Base-by-base conservation (phyloP, 108 stramenopile species). In the Nannochloropsis granulata region DNA sequence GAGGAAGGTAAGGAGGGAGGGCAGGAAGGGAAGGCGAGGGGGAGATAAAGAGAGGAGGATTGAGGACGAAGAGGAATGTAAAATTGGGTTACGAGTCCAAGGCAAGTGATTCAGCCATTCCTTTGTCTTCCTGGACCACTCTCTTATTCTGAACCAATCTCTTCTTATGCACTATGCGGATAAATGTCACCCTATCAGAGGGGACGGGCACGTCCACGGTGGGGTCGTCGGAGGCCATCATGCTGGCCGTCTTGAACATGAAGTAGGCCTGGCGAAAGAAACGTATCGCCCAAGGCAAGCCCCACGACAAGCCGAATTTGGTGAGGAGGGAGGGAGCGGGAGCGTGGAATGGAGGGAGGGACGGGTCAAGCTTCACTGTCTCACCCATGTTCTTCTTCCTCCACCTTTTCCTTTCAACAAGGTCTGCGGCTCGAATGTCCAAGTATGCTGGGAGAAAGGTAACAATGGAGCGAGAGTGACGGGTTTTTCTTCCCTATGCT, bases 241-340 rank as follows among this genome's bases (percentile, higher is more conserved):
- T 89, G 84, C 80, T 83, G 21, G 81, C 88, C 24, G 34, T 80
- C 13, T 84, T 88, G 78, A 91, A 90, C 44, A 85, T 90, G 84
- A 92, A 92, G 84, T 92, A 91, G 42, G 89, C 86, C 45, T 91
- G 91, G 92, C 86, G 90, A 13, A 83, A 86, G 25, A 80, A 82
- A 23, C 82, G 88, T 12, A 83, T 86, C 34, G 84, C 84, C 10
- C 82, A 86, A 24, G 88, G 87, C 78, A 79, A 91, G 23, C 56
- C 85, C 12, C 88, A 44, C 43, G 91, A 86, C 43, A 85, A 88
- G 16, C 91, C 92, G 21, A 92, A 92, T 45, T 78, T 92, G 13
- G 90, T 71, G n/a, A n/a, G 56, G 56, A 71, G 56, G 56, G 11
- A 11, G 56, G 2, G 8, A 71, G 7, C 8, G n/a, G 1, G 56